Evolutionary conservation across 768 basidiomycete genomes (phyloP).

Genomic region (Pholiota molesta): DNA sequence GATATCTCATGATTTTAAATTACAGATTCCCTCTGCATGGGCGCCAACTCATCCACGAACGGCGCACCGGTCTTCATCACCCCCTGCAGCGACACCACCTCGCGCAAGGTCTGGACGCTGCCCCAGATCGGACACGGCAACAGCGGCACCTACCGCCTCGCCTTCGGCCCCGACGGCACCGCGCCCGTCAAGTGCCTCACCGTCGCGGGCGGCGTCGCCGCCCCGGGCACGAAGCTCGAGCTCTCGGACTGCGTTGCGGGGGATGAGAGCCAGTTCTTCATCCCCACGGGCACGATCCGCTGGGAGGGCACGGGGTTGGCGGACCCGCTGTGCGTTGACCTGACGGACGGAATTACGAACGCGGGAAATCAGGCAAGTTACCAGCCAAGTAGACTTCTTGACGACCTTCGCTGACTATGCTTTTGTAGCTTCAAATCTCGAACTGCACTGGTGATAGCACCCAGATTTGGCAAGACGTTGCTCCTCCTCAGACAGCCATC

Average conservation of each 20-base stretch:
- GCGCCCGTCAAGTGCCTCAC: slow-evolving; percentile 4
- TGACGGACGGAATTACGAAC: background rate
- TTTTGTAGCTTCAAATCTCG: slow-evolving; percentile 5
- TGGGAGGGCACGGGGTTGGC: background rate
- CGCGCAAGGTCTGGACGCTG: slow-evolving; percentile 6
- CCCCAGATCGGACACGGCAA: slow-evolving; percentile 9
- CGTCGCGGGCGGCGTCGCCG: background rate
- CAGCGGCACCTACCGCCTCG: slow-evolving; percentile 1
- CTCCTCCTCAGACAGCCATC: slow-evolving; percentile 1
- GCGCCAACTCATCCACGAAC: slow-evolving; percentile 2
- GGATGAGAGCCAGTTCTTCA: background rate
- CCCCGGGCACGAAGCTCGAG: background rate
- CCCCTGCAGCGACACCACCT: background rate
- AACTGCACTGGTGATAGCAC: background rate
- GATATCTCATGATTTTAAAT: too few species aligned
- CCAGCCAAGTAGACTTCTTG: background rate
- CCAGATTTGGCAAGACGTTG: slow-evolving; percentile 5
- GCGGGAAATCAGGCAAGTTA: slow-evolving; percentile 3
- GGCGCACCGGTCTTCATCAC: slow-evolving; percentile 3
- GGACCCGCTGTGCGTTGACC: background rate
- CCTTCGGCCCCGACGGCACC: background rate
- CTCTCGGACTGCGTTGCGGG: background rate
- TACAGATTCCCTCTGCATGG: slow-evolving; percentile 4
- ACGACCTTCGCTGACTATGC: background rate
- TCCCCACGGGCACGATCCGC: background rate